Evolutionary conservation across 345 rosid species (phyloP), one percentile per base, ranked within the genome.

Genomic region (Gynandropsis gynandra): DNA sequence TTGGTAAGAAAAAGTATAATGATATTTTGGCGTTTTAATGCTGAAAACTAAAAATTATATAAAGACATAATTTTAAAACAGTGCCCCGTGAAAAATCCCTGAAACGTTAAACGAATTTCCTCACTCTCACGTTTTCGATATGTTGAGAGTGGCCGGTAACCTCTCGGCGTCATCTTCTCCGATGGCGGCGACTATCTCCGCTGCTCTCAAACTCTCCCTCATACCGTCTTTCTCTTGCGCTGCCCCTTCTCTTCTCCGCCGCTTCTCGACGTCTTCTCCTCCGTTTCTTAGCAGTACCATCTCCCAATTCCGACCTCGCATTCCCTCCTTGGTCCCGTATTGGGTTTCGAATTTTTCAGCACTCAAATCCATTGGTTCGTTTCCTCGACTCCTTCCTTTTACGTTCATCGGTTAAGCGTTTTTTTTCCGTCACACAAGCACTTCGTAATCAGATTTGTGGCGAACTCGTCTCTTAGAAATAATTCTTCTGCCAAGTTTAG

Each of bases 201-300:
- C 59, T 45, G 56, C 64, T 51, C 55, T 79, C 16, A 76, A 74
- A 40, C 72, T 52, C 40, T 73, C 82, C 24, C 1, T 69, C 4
- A 0, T 71, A 40, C 74, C 83, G 52, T 9, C 63, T 36, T 66
- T 76, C 21, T 44, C 47, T 52, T 24, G 68, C 52, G 55, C 72
- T 29, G 70, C 79, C 16, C 59, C 61, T 67, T 42, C 74, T 11
- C 33, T 20, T 39, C 38, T 43, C 52, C 71, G 24, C 50, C 61
- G 60, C 45, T 56, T 68, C 71, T 66, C 83, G 10, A 15, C 61
- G 10, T 63, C 65, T 43, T 47, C 79, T 56, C 65, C 73, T 47
- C 45, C 68, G 34, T 47, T 52, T 51, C 52, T 66, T 27, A 42
- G 61, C 53, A 14, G 52, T 60, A 61, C 36, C 40, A 54, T 54